Conservation (phyloP, 306 rosid species). For the Vigna trinervia region DNA sequence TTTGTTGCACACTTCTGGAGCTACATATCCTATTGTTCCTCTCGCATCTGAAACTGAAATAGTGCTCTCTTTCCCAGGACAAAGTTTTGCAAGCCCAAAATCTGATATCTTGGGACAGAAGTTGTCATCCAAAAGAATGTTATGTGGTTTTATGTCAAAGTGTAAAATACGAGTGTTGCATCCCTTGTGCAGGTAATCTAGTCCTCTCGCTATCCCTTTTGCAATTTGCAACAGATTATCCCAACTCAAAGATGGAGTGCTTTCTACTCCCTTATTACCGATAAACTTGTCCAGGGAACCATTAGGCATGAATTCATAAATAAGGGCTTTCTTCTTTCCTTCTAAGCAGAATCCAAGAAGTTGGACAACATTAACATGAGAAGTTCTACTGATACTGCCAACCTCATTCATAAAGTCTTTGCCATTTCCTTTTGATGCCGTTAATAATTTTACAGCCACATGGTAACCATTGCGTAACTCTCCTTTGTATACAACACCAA, state of each 20-base stretch:
- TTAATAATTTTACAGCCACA: slow-evolving; percentile 53
- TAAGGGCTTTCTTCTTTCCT: slow-evolving; percentile 32
- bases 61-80: slow-evolving; percentile 36
- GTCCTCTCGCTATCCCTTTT: slow-evolving; percentile 51
- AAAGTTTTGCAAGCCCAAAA: slow-evolving; percentile 55
- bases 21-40: slow-evolving; percentile 55
- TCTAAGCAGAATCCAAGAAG: slow-evolving; percentile 57
- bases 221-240: not conserved
- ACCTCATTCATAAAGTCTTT: slow-evolving; percentile 50
- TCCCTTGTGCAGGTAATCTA: slow-evolving; percentile 37
- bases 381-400: not conserved
- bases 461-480: not conserved
- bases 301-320: slow-evolving; percentile 46
- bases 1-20: slow-evolving; percentile 54
- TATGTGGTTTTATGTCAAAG: no score
- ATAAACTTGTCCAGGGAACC: slow-evolving; percentile 60
- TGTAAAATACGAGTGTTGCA: no score
- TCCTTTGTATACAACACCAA: slow-evolving; percentile 41
- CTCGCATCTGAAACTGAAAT: slow-evolving; percentile 45
- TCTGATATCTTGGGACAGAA: slow-evolving; percentile 46
- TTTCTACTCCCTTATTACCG: not conserved
- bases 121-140: no score
- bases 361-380: slow-evolving; percentile 47
- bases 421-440: slow-evolving; percentile 45
- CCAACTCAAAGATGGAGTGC: slow-evolving; percentile 44